Evolutionary conservation across 2,329 filamentous ascomycete species (phyloP).

Genomic region (Aspergillus tanneri): DNA sequence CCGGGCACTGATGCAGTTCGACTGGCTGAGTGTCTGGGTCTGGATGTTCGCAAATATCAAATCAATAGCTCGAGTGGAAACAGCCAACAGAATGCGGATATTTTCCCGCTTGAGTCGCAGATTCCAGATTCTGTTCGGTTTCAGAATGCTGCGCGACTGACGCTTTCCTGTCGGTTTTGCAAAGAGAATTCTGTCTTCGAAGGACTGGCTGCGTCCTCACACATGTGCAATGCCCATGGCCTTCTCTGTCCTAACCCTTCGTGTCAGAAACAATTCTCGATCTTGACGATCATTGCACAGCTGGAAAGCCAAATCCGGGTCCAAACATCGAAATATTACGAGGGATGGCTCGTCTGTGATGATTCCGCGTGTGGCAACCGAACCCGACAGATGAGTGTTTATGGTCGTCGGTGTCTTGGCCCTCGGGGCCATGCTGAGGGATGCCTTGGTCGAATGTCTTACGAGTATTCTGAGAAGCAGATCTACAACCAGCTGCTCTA

Average conservation of each 20-base stretch:
- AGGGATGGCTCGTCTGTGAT: constrained; percentile 87
- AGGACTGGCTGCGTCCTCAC: constrained; percentile 62
- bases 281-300: constrained; percentile 77
- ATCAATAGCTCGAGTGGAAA: constrained; percentile 59
- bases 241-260: constrained; percentile 64
- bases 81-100: constrained; percentile 62
- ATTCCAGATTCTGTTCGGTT: constrained; percentile 91
- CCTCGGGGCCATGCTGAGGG: constrained; percentile 80
- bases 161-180: constrained; percentile 78
- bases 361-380: constrained; percentile 82
- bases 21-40: constrained; percentile 87
- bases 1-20: constrained; percentile 85
- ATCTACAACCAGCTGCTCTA: constrained; percentile 95
- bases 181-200: constrained; percentile 71
- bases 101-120: constrained; percentile 90
- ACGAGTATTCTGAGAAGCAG: constrained; percentile 82
- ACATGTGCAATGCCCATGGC: constrained; percentile 69
- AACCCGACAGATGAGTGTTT: constrained; percentile 89
- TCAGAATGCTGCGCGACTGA: constrained; percentile 72
- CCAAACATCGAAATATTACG: constrained; percentile 82
- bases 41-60: constrained; percentile 85
- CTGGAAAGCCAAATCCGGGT: constrained; percentile 79
- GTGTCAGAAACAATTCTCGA: constrained; percentile 66
- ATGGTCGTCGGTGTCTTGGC: constrained; percentile 84
- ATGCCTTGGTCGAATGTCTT: constrained; percentile 83